Conservation (phyloP, 768 basidiomycete species). For the Hericium alpestre region DNA sequence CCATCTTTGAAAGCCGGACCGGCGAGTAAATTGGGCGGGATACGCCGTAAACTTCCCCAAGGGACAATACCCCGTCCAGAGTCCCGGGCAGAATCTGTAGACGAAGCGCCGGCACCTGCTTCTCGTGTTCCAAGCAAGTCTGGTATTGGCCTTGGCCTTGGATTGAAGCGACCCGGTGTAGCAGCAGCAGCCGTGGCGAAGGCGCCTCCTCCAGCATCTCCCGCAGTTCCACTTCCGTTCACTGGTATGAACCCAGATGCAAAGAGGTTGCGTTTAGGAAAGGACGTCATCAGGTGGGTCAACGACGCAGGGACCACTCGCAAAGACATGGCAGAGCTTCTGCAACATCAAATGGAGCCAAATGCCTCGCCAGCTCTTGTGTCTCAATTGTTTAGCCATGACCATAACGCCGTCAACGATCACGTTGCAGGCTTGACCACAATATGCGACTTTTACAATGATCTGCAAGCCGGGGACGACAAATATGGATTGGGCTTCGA, state of each 20-base stretch:
- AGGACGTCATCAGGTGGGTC: slow-evolving; percentile 75
- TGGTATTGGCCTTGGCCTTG: slow-evolving; percentile 19
- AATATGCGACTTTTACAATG: slow-evolving; percentile 67
- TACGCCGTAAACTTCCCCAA: slow-evolving; percentile 63
- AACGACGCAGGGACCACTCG: slow-evolving; percentile 77
- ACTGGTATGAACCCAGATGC: slow-evolving; percentile 45
- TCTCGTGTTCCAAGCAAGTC: slow-evolving; percentile 26
- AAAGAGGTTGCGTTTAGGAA: slow-evolving; percentile 56
- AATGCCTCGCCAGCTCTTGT: slow-evolving; percentile 68
- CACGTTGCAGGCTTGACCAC: slow-evolving; percentile 66
- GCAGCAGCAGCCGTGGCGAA: slow-evolving; percentile 20
- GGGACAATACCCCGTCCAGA: slow-evolving; percentile 41
- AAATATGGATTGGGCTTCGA: slow-evolving; percentile 33
- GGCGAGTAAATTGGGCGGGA: slow-evolving; percentile 45
- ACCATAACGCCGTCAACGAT: slow-evolving; percentile 92
- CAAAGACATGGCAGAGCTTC: slow-evolving; percentile 76
- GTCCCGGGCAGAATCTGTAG: slow-evolving; percentile 27
- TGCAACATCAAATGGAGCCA: slow-evolving; percentile 89
- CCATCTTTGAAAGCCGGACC: slow-evolving; percentile 28
- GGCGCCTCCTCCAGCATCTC: slow-evolving; percentile 22
- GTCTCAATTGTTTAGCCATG: slow-evolving; percentile 80
- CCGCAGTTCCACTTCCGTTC: slow-evolving; percentile 28
- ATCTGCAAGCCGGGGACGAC: slow-evolving; percentile 46
- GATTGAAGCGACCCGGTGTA: slow-evolving; percentile 35
- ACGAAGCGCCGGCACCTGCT: slow-evolving; percentile 22